phyloP scores from a whole-genome alignment of 1,284 basidiomycete species.

The Sutorius eximius region DNA sequence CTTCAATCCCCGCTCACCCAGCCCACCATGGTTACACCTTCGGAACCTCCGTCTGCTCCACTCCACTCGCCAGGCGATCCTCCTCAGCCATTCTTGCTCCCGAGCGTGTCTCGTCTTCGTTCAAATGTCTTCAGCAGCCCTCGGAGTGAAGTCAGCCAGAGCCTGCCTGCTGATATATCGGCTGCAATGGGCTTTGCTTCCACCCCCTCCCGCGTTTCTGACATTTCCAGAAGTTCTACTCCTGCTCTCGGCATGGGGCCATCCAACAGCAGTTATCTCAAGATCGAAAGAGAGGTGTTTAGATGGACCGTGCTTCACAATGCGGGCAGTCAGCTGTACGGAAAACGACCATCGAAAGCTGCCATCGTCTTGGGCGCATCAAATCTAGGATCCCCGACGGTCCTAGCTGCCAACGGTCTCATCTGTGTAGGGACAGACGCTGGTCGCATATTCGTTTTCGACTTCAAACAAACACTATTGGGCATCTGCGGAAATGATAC shows the following conservation, averaged over 20 bases:
- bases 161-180: conserved; percentile 43
- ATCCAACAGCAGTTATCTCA: conserved; percentile 25
- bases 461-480: conserved; percentile 85
- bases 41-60: conserved; percentile 37
- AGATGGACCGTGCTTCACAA: conserved; percentile 75
- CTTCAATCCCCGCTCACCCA: too few relatives aligned
- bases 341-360: conserved; percentile 53
- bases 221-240: conserved; percentile 69
- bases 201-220: conserved; percentile 67
- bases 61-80: conserved; percentile 35
- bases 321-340: conserved; percentile 57
- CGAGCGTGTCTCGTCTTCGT: conserved; percentile 80
- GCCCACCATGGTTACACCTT: too few relatives aligned
- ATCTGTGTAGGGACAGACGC: conserved; percentile 86
- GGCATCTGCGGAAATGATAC: conserved; percentile 73
- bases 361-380: conserved; percentile 60
- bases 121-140: conserved; percentile 60
- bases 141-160: conserved; percentile 50
- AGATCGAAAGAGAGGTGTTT: conserved; percentile 60
- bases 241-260: conserved; percentile 28
- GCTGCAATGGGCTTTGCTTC: conserved; percentile 47
- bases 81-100: conserved; percentile 63
- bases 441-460: conserved; percentile 83
- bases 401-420: conserved; percentile 83
- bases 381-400: conserved; percentile 67